Evolutionary conservation across 1,284 basidiomycete genomes (phyloP).

Genomic region (Ustilago tritici): DNA sequence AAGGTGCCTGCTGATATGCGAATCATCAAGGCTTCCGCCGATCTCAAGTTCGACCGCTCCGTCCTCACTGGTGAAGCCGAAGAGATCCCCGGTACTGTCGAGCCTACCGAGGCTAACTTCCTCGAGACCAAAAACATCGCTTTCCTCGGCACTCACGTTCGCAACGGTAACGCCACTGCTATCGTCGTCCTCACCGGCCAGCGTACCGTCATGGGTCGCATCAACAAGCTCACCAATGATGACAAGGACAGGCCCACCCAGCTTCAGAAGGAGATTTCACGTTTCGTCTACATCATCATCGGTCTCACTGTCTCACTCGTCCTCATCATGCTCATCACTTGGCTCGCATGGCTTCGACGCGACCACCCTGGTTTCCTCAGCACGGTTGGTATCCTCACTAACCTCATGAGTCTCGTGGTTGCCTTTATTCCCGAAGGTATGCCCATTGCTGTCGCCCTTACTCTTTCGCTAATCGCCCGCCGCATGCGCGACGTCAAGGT

Average conservation of each 20-base stretch:
- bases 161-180: constrained; percentile 75
- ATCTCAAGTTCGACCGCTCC: constrained; percentile 76
- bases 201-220: constrained; percentile 73
- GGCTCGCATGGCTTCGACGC: constrained; percentile 73
- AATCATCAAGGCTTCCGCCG: constrained; percentile 71
- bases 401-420: constrained; percentile 76
- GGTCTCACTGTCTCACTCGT: constrained; percentile 74
- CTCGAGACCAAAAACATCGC: constrained; percentile 75
- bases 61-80: constrained; percentile 77
- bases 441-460: constrained; percentile 78
- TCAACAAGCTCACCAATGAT: constrained; percentile 53
- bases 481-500: constrained; percentile 80
- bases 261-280: constrained; percentile 72
- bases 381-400: constrained; percentile 75
- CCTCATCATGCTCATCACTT: constrained; percentile 73
- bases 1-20: constrained; percentile 73
- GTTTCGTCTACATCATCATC: constrained; percentile 72
- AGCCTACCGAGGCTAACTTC: constrained; percentile 74
- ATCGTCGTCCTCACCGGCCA: constrained; percentile 75
- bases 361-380: constrained; percentile 75
- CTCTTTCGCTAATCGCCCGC: constrained; percentile 79
- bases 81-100: constrained; percentile 74
- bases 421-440: constrained; percentile 78
- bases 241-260: constrained; percentile 73
- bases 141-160: constrained; percentile 76